Conservation (phyloP, 208 protist species). For the Acanthamoeba quina region DNA sequence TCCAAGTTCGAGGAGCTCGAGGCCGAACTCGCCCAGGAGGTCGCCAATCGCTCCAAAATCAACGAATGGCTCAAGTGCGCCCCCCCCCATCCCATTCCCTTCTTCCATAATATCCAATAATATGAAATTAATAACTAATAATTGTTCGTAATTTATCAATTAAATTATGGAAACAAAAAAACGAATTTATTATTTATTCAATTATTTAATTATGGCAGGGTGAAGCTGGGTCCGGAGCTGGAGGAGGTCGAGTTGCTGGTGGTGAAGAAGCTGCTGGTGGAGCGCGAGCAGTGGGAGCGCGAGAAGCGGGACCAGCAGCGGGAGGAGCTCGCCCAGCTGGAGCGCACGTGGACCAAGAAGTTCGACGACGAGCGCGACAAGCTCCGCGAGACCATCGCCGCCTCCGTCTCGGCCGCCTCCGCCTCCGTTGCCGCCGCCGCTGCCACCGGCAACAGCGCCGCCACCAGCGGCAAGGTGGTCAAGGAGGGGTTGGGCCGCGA, state of each 20-base stretch:
- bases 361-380: conserved; percentile 52
- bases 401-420: neutral
- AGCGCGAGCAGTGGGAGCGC: conserved; percentile 48
- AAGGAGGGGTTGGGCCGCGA: conserved; percentile 17
- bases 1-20: conserved; percentile 51
- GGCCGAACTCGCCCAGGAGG: neutral
- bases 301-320: conserved; percentile 40
- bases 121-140: neutral
- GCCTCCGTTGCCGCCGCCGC: conserved; percentile 13
- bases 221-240: conserved; percentile 40
- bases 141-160: neutral
- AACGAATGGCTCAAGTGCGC: conserved; percentile 66
- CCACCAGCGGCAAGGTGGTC: neutral
- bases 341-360: conserved; percentile 28
- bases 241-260: conserved; percentile 39
- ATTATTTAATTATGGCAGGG: neutral
- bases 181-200: neutral
- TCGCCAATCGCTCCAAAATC: conserved; percentile 3
- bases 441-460: neutral
- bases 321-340: conserved; percentile 41
- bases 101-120: neutral
- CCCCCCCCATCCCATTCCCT: neutral
- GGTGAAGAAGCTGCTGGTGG: conserved; percentile 34
- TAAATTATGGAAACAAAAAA: too few relatives aligned
- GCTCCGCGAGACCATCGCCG: conserved; percentile 36